Evolutionary conservation across 1,139 yeast genomes (phyloP).

Genomic region (Geotrichum carabidarum): DNA sequence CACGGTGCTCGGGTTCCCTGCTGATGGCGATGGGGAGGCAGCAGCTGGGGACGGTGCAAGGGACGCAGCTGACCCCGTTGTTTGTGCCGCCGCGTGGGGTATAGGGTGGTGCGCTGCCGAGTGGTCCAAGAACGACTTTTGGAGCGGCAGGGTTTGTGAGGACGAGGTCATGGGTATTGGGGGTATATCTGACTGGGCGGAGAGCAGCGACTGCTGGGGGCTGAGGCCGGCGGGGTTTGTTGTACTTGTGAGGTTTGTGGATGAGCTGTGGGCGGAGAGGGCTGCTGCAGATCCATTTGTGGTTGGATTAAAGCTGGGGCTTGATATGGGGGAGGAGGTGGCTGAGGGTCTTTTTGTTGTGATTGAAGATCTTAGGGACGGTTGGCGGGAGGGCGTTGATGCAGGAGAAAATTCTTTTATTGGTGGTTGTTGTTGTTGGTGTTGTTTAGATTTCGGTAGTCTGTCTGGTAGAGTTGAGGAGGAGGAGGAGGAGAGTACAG

Average conservation of each 20-base stretch:
- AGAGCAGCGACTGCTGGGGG: background rate
- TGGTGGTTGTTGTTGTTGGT: background rate
- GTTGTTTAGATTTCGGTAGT: background rate
- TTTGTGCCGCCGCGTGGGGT: too few relatives aligned
- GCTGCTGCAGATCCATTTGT: background rate
- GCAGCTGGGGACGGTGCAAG: background rate
- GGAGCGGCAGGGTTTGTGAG: background rate
- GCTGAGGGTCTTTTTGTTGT: too few relatives aligned
- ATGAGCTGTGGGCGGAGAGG: background rate
- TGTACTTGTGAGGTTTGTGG: background rate
- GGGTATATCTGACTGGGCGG: slow-evolving; percentile 13
- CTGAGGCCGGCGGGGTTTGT: background rate
- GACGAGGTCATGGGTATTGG: slow-evolving; percentile 7
- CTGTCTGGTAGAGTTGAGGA: slow-evolving; percentile 2
- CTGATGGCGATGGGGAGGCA: background rate
- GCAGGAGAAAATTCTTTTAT: background rate
- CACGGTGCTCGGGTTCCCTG: background rate
- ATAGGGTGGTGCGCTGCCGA: background rate
- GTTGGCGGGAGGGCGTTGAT: background rate
- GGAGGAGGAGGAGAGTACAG: background rate
- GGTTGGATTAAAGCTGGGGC: too few relatives aligned
- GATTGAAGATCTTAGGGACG: background rate
- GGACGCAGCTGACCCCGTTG: background rate
- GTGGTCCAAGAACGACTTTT: slow-evolving; percentile 1
- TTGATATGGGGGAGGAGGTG: too few relatives aligned